Evolutionary conservation across 495 filamentous ascomycete genomes (phyloP).

Genomic region (Penicillium fimorum): DNA sequence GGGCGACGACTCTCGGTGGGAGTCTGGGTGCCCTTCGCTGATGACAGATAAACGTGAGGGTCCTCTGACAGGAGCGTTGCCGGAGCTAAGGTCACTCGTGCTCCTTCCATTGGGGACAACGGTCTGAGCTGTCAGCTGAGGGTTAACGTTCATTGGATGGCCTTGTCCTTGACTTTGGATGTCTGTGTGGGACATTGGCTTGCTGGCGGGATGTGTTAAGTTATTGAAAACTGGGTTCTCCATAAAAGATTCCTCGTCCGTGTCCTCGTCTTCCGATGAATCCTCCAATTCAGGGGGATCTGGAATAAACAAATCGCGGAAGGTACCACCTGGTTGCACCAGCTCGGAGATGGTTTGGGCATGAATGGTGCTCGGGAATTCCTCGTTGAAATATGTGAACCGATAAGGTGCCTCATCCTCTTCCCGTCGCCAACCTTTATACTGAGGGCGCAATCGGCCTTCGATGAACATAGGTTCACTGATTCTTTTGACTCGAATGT

Average conservation of each 20-base stretch:
- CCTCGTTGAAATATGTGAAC: slow-evolving; percentile 98
- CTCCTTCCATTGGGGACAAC: slow-evolving; percentile 12
- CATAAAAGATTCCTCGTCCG: slow-evolving; percentile 31
- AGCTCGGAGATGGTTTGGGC: slow-evolving; percentile 92
- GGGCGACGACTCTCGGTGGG: slow-evolving; percentile 25
- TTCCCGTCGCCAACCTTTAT: slow-evolving; percentile 74
- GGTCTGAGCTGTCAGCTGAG: not conserved
- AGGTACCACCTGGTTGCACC: slow-evolving; percentile 76
- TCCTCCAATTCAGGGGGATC: slow-evolving; percentile 64
- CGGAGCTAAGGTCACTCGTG: slow-evolving; percentile 24
- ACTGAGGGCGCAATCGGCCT: slow-evolving; percentile 80
- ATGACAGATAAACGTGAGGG: slow-evolving; percentile 31
- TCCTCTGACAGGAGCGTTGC: slow-evolving; percentile 32
- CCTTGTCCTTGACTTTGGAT: slow-evolving; percentile 1
- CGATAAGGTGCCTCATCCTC: slow-evolving; percentile 91
- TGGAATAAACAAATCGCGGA: slow-evolving; percentile 81
- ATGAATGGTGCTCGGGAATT: slow-evolving; percentile 90
- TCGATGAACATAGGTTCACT: slow-evolving; percentile 90
- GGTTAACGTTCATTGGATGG: slow-evolving; percentile 10
- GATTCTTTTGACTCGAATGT: slow-evolving; percentile 85
- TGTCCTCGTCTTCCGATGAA: slow-evolving; percentile 63
- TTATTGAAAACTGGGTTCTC: slow-evolving; percentile 11
- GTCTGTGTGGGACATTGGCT: slow-evolving; percentile 1
- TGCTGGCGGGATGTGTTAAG: slow-evolving; percentile 5
- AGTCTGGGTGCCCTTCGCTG: slow-evolving; percentile 35